phyloP scores from a whole-genome alignment of 1,284 basidiomycete genomes.

The Trichosporon sp. region DNA sequence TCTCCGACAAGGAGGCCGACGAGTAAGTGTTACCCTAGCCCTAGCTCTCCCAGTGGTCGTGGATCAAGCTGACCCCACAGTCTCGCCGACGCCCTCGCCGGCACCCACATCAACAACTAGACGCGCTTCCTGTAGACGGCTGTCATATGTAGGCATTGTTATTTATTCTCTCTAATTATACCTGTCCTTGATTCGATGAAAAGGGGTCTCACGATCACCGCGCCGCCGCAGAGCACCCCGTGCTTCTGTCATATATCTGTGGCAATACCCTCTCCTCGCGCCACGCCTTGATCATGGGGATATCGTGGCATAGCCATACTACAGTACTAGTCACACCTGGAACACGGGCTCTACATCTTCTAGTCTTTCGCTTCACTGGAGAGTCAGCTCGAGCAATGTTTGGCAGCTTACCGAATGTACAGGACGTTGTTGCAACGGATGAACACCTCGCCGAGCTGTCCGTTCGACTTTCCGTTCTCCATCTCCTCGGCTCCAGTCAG shows the following conservation, averaged over 20 bases:
- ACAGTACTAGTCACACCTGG: constrained; percentile 7
- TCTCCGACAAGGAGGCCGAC: constrained; percentile 38
- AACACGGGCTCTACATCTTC: not conserved
- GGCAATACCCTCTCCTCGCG: not conserved
- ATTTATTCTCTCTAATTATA: not conserved
- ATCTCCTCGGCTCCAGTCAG: constrained; percentile 98
- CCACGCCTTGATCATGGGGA: not conserved
- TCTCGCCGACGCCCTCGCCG: constrained; percentile 41
- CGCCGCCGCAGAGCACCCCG: not conserved
- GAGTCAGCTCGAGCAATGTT: constrained; percentile 3
- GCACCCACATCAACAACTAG: constrained; percentile 29
- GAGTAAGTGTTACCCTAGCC: constrained; percentile 44
- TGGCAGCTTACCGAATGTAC: constrained; percentile 60
- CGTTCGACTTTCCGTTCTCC: constrained; percentile 92
- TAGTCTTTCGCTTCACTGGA: constrained; percentile 40
- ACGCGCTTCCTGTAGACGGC: constrained; percentile 1
- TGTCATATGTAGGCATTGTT: constrained; percentile 5
- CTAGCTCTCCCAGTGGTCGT: not conserved
- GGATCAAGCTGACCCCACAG: constrained; percentile 17
- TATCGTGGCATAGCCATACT: constrained; percentile 6
- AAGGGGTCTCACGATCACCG: not conserved
- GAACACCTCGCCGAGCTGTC: constrained; percentile 95
- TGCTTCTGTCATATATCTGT: not conserved
- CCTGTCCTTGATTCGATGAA: not conserved
- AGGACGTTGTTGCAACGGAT: constrained; percentile 95